Base-by-base conservation (phyloP, 2,329 filamentous ascomycete genomes). In the Claviceps pazoutovae region DNA sequence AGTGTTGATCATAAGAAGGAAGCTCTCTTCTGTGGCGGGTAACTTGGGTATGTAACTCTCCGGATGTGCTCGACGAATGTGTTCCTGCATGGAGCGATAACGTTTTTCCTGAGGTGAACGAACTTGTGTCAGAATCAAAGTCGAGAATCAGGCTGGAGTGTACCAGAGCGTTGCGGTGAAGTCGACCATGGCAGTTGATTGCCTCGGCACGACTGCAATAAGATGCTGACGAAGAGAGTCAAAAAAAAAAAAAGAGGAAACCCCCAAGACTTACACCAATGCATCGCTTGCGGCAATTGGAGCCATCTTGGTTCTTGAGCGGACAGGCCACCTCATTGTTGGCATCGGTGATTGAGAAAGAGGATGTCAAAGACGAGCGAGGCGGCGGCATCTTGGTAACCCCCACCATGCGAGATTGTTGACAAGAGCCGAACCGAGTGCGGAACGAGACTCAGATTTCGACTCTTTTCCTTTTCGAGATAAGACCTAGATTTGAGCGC, bases 21-120 rank as follows among this genome's bases (percentile, higher is more conserved):
- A 96, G 82, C 89, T 96, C 72, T 97, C 91, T 70, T 96, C 91
- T 60, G 91, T 98, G 48, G 93, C 93, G 59, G 93, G 91, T 61
- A 97, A 85, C 79, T 97, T 96, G 48, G 93, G 84, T 61, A 98
- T 95, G 72, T 97, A 97, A 68, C 96, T 86, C 68, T 95, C 89
- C 55, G 91, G 91, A 68, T 98, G 93, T 59, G 93, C 91, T 68
- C 93, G 84, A 62, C 93, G 88, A 64, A 98, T 97, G 66, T 98
- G 93, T 78, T 98, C 93, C 72, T 97, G 93, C 88, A 98, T 97
- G 57, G 91, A 97, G 68, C 93, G 89, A 73, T 90, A 98, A 60
- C 88, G 81, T 71, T 95, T 95, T 74, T 94, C 88, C 88, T 94
- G 70, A 54, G 13, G 19, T 36, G 44, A 13, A 14, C n/a, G 8